A percentile compares a stretch with the other conserved stretches of the same genome.
Evolutionary conservation across 108 stramenopile genomes (phyloP).

Genomic region (Cylindrotheca closterium): DNA sequence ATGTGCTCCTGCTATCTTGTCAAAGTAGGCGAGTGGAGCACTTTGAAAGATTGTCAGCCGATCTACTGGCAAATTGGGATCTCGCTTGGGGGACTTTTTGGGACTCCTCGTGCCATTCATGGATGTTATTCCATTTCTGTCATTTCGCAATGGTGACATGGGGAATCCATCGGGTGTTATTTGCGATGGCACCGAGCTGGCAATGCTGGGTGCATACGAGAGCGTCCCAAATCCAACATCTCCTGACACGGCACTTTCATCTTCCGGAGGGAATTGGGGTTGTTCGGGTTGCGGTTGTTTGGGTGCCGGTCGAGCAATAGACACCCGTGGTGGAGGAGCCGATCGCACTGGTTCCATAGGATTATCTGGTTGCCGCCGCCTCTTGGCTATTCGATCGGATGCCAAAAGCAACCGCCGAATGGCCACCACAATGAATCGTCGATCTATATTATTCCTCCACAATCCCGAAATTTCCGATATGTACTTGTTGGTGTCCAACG

Average conservation of each 20-base stretch:
- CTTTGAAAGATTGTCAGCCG: conserved; percentile 24
- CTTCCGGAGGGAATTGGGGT: no score
- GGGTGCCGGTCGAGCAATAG: not conserved
- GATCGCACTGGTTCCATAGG: not conserved
- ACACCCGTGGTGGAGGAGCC: not conserved
- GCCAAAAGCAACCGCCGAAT: conserved; percentile 26
- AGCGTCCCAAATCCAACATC: conserved; percentile 13
- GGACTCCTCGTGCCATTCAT: not conserved
- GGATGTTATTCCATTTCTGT: not conserved
- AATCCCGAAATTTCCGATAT: conserved; percentile 32
- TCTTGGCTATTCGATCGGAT: not conserved
- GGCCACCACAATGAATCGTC: conserved; percentile 30
- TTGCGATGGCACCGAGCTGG: not conserved
- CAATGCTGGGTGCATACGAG: not conserved
- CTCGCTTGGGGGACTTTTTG: not conserved
- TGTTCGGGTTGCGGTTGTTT: not conserved
- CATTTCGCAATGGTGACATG: not conserved
- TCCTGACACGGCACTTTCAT: conserved; percentile 2
- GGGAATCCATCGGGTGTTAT: not conserved
- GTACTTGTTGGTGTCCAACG: conserved; percentile 23
- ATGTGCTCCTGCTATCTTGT: conserved; percentile 3
- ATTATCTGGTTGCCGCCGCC: not conserved
- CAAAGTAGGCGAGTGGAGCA: conserved; percentile 19
- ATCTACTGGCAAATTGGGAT: conserved; percentile 4
- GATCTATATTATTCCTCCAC: conserved; percentile 35